These are phyloP conservation scores for Claviceps spartinae DNA, from an alignment of 2,329 filamentous ascomycete genomes.

Conservation along the genomic window DNA sequence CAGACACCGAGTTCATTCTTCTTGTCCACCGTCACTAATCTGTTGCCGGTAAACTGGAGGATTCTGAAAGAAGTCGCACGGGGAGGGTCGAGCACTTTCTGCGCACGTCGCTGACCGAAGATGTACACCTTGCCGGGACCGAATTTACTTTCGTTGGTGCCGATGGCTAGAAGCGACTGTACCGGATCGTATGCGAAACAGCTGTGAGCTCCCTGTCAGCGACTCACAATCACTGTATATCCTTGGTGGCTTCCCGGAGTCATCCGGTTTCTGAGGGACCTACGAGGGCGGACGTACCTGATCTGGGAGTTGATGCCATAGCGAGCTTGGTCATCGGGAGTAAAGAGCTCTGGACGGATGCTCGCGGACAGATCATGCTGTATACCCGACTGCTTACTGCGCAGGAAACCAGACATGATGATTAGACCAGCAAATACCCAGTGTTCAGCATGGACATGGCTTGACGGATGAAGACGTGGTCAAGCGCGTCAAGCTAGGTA, in stretches of 20 bases:
- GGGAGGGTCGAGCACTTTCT: conserved; percentile 57
- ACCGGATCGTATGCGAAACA: conserved; percentile 84
- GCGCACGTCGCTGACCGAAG: conserved; percentile 69
- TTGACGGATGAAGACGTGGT: neutral
- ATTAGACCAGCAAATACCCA: neutral
- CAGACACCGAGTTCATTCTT: conserved; percentile 79
- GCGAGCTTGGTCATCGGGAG: conserved; percentile 68
- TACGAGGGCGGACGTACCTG: conserved; percentile 27
- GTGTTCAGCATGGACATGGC: neutral
- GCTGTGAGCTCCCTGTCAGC: conserved; percentile 23
- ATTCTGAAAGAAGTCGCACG: conserved; percentile 61
- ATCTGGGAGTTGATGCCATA: conserved; percentile 72
- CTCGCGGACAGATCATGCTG: conserved; percentile 79
- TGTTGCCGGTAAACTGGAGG: conserved; percentile 75
- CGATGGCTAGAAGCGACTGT: conserved; percentile 84
- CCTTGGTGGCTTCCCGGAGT: neutral
- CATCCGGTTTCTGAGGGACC: neutral
- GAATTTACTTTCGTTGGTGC: conserved; percentile 76
- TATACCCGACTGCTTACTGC: conserved; percentile 87
- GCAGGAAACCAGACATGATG: conserved; percentile 71
- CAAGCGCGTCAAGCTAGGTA: too few relatives aligned
- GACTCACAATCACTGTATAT: neutral
- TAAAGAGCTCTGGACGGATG: conserved; percentile 64
- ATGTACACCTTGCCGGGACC: conserved; percentile 81
- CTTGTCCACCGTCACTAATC: conserved; percentile 70